Base-by-base conservation (phyloP, 495 filamentous ascomycete species). In the Cercophora sp. region DNA sequence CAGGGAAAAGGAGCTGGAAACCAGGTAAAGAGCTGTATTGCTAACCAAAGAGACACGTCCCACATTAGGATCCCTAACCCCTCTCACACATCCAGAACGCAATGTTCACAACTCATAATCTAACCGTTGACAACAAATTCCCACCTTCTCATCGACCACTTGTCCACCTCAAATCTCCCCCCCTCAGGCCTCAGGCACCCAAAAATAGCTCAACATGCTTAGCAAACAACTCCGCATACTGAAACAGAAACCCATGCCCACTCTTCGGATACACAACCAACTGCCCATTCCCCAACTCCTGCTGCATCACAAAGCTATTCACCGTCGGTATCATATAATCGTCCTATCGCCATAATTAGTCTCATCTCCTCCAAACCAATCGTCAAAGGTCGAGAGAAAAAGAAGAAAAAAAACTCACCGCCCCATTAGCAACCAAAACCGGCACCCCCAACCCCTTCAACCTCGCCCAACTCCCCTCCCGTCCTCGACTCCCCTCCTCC, bases 401-500 rank as follows among this genome's bases (percentile, higher is more conserved):
- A n/a, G 23, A 20, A 40, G 31, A 22, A 11, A 42, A 16, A 13
- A 51, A 15, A 55, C 52, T 60, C 44, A 56, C 55, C 46, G 57
- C 25, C 20, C 69, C 66, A 50, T 69, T 68, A 6, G 58, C 54
- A n/a, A 70, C 57, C 37, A 70, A 48, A 1, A 70, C 62, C 31
- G 62, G 62, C 31, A 65, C 63, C 36, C 60, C 52, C 44, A 72
- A 43, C 39, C 58, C 60, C 22, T 27, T 31, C 13, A 70, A 48
- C 41, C 64, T 16, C 16, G 62, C 57, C 57, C 59, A 66, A 13
- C 62, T 60, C 23, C 61, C 57, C 11, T 57, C 55, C 29, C n/a
- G 4, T 5, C 49, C 48, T 37, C n/a, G 0, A 1, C 26, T 40
- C 39, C 23, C 31, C 34, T 54, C 60, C 4, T 4, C n/a, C 11